Conservation (phyloP, 441 rosid genomes). For the Geranium incanum region DNA sequence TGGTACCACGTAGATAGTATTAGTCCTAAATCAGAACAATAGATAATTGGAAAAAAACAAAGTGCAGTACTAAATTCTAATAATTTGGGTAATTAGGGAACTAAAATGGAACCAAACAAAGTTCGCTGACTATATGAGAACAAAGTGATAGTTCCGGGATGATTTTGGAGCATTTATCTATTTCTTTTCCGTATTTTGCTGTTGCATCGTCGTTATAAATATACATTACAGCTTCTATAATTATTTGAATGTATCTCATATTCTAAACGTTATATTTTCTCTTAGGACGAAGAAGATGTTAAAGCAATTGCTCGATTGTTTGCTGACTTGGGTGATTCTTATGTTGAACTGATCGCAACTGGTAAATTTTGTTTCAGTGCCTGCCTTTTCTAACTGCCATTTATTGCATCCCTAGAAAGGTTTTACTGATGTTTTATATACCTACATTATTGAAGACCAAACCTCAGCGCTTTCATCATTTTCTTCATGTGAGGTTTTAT, state of each 20-base stretch:
- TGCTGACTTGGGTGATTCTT: slow-evolving; percentile 97
- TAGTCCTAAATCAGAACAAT: neutral
- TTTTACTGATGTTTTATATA: slow-evolving; percentile 12
- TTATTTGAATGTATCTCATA: neutral
- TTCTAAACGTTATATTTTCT: slow-evolving; percentile 19
- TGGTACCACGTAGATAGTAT: neutral
- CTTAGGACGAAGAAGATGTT: slow-evolving; percentile 97
- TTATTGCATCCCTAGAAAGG: slow-evolving; percentile 16
- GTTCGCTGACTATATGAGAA: neutral
- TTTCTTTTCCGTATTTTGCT: neutral
- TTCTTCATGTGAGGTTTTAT: neutral
- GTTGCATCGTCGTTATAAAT: neutral
- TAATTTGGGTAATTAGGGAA: neutral
- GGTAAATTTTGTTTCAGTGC: slow-evolving; percentile 39
- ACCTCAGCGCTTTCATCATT: neutral
- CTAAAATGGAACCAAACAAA: neutral
- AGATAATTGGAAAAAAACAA: neutral
- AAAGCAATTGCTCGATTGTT: slow-evolving; percentile 96
- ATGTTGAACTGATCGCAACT: slow-evolving; percentile 89
- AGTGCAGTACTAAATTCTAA: neutral
- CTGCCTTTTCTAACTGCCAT: slow-evolving; percentile 1
- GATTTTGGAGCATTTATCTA: neutral
- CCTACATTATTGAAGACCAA: neutral
- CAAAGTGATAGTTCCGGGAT: neutral
- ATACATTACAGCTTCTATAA: neutral